phyloP scores from a whole-genome alignment of 1,284 basidiomycete species.

The Malassezia japonica region DNA sequence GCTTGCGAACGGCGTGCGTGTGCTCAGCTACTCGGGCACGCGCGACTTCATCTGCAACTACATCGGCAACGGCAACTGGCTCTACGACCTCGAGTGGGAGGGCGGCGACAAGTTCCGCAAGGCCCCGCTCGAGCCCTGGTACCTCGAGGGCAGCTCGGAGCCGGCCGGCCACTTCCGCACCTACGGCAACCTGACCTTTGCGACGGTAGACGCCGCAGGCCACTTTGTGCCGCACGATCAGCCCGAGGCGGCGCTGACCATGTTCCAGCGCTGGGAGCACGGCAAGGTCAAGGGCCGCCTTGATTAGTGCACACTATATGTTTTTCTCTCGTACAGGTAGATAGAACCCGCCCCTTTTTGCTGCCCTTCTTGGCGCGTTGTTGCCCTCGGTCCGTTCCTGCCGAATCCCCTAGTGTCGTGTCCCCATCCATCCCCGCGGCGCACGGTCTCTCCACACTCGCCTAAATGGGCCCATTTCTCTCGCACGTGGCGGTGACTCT shows the following conservation, averaged over 20 bases:
- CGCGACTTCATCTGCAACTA: conserved; percentile 46
- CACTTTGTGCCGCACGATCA: conserved; percentile 47
- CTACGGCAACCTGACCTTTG: conserved; percentile 29
- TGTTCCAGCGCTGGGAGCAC: conserved; percentile 42
- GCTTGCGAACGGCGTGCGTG: conserved; percentile 28
- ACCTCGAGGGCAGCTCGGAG: conserved; percentile 5
- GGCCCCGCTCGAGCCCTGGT: conserved; percentile 28
- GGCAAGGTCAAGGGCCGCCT: conserved; percentile 1
- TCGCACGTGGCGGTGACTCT: neutral
- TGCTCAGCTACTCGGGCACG: conserved; percentile 34
- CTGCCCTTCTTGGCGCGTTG: too few relatives aligned
- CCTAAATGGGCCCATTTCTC: neutral
- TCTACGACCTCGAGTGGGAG: conserved; percentile 30
- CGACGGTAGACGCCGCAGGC: conserved; percentile 32
- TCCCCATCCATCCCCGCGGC: too few relatives aligned
- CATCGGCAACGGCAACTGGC: conserved; percentile 37
- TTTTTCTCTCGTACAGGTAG: neutral
- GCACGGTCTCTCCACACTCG: neutral
- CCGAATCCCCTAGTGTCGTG: too few relatives aligned
- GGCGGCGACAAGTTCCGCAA: conserved; percentile 26
- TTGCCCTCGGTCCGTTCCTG: too few relatives aligned
- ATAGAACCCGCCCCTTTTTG: too few relatives aligned
- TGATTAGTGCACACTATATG: neutral
- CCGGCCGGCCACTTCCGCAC: conserved; percentile 30
- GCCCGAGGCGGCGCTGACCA: conserved; percentile 25